Evolutionary conservation across 2,329 filamentous ascomycete genomes (phyloP).

Genomic region (Fusarium buharicum): DNA sequence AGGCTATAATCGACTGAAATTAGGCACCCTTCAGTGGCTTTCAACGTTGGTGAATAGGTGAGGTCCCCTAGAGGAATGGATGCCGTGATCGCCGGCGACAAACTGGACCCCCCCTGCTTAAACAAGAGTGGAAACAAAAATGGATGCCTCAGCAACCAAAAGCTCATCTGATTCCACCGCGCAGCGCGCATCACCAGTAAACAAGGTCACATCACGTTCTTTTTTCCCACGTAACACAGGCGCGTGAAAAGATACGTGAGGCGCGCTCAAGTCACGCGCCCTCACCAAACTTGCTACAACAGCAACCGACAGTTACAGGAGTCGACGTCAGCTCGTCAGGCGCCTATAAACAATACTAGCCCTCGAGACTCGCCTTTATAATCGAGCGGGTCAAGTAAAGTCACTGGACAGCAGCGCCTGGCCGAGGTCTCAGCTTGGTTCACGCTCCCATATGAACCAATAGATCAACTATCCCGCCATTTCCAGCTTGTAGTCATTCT

Average conservation of each 20-base stretch:
- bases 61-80: no score
- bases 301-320: conserved; percentile 6
- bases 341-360: conserved; percentile 18
- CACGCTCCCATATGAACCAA: conserved; percentile 18
- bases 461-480: neutral
- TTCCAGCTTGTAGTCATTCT: neutral
- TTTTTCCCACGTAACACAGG: conserved; percentile 25
- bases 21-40: conserved; percentile 29
- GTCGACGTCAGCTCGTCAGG: conserved; percentile 29
- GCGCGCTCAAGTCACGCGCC: conserved; percentile 36
- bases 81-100: conserved; percentile 25
- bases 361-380: conserved; percentile 32
- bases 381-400: conserved; percentile 24
- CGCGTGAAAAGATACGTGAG: conserved; percentile 31
- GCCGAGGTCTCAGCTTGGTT: conserved; percentile 33
- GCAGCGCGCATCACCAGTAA: conserved; percentile 12
- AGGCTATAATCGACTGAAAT: conserved; percentile 8
- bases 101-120: conserved; percentile 30
- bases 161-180: conserved; percentile 28
- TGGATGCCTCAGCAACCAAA: conserved; percentile 45
- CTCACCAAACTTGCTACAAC: conserved; percentile 6
- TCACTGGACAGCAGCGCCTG: conserved; percentile 42
- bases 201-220: conserved; percentile 35
- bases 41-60: conserved; percentile 27
- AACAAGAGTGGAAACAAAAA: conserved; percentile 14